phyloP scores from a whole-genome alignment of 139 green algal species.

The Closterium sp. region DNA sequence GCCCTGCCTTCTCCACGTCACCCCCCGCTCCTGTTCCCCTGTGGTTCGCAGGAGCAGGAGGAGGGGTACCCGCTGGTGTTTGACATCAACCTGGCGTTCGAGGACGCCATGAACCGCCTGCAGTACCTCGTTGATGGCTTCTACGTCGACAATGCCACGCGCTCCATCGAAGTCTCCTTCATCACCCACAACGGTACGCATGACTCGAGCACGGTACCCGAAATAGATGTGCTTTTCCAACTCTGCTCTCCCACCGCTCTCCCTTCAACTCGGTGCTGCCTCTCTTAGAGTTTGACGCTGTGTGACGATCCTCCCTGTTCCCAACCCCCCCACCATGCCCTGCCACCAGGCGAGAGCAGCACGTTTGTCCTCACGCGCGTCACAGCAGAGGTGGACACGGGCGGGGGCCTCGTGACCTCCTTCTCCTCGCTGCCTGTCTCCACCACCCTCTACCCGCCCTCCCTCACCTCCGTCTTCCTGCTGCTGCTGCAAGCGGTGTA shows the following conservation, averaged over 20 bases:
- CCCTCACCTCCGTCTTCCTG: slow-evolving; percentile 27
- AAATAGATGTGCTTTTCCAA: too few relatives aligned
- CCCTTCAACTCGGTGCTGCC: too few relatives aligned
- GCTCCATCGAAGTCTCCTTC: slow-evolving; percentile 62
- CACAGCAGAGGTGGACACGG: not conserved
- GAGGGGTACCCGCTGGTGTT: slow-evolving; percentile 48
- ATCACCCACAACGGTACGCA: slow-evolving; percentile 87
- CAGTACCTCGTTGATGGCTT: slow-evolving; percentile 31
- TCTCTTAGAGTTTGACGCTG: too few relatives aligned
- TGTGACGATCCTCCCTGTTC: too few relatives aligned
- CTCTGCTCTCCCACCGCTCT: too few relatives aligned
- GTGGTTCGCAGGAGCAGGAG: slow-evolving; percentile 65
- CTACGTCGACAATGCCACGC: slow-evolving; percentile 61
- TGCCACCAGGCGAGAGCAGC: not conserved
- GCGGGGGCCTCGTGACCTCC: not conserved
- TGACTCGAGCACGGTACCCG: too few relatives aligned
- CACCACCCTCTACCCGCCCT: not conserved
- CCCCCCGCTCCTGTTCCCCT: too few relatives aligned
- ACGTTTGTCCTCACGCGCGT: not conserved
- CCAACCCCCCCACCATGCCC: too few relatives aligned
- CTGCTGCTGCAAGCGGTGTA: slow-evolving; percentile 70
- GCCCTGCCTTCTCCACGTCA: too few relatives aligned
- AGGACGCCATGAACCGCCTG: not conserved
- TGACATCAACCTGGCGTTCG: slow-evolving; percentile 39
- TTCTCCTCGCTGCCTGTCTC: not conserved